Evolutionary conservation across 129 eudicot genomes (phyloP), one percentile per base, ranked within the genome.

Genomic region (Flaveria sonorensis): DNA sequence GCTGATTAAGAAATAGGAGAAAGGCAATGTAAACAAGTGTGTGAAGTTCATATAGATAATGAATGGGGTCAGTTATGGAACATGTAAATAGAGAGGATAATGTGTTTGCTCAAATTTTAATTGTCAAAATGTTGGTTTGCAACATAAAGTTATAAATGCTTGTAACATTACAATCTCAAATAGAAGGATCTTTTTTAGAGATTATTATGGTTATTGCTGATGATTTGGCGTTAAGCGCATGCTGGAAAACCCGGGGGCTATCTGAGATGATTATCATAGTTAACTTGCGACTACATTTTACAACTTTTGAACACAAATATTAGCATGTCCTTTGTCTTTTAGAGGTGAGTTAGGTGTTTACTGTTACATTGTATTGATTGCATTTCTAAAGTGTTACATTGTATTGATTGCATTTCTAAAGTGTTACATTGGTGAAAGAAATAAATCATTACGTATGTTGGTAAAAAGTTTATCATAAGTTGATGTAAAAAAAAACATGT

Each of bases 1-100:
- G 63, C 15, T 78, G 61, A 51, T 4, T 7, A 59, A 56, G 60
- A 10, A 47, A 24, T 39, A 62, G 50, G 73, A 24, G 73, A 50
- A 70, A 45, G 39, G 60, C 10, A 16, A 51, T 73, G 80, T 74
- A 67, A 74, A 74, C 76, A 74, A 46, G 68, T 39, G 67, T 80
- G 75, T 80, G 71, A 66, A 80, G 63, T 15, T 55, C 30, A 42
- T 73, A 66, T 52, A 56, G 43, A 65, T 20, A 18, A 10, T 21
- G 51, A 12, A 48, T 73, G 67, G 62, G 52, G 52, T 55, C 46
- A 66, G 51, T 19, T 81, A 45, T 45, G 50, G 75, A 70, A 69
- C 12, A 18, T 68, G 85, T 81, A 70, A 69, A 75, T 81, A 75
- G 30, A 16, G 28, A 59, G 36, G 42, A 12, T 23, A 39, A 9